Evolutionary conservation across 306 rosid genomes (phyloP), one percentile per base, ranked within the genome.

Genomic region (Pyrus bretschneideri): DNA sequence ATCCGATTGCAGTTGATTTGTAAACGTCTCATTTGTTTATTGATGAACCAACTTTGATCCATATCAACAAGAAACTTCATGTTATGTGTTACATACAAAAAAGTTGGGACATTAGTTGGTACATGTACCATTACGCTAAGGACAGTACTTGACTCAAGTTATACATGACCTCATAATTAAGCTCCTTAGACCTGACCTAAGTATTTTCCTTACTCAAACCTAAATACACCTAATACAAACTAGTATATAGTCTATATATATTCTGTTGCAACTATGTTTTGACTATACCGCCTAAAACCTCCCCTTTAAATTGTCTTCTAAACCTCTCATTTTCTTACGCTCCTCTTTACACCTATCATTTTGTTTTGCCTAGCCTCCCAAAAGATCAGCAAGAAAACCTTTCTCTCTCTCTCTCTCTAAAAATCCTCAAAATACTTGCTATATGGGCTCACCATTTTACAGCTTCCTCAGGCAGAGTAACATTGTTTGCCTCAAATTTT

Each of bases 231-330:
- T 21, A 61, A 58, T 66, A 81, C 74, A 69, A 75, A 64, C 67
- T 31, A 79, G 38, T 18, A 73, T 62, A 69, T 75, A 65, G 17
- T 75, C 63, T 78, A 83, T 80, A 70, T 70, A 42, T 33, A 65
- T 68, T 74, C 79, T 77, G 72, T 46, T 71, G 45, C 46, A 18
- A 15, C 5, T 9, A 18, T 31, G 69, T 46, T 78, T 78, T 80
- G 82, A 78, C 88, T 22, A 77, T 81, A 79, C 80, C 76, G 73
- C 93, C 80, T 79, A 70, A 77, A 80, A 68, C 44, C 78, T 76
- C 31, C 83, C 74, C 96, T 87, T 86, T 85, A 86, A 83, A 83
- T 83, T 80, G 84, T 80, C 84, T 49, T 79, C 82, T 80, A 85
- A 70, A 33, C 81, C 81, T 67, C 71, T 60, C 69, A 45, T 67